Base-by-base conservation (phyloP, 139 green algal species). In the Diplosphaera chodatii region DNA sequence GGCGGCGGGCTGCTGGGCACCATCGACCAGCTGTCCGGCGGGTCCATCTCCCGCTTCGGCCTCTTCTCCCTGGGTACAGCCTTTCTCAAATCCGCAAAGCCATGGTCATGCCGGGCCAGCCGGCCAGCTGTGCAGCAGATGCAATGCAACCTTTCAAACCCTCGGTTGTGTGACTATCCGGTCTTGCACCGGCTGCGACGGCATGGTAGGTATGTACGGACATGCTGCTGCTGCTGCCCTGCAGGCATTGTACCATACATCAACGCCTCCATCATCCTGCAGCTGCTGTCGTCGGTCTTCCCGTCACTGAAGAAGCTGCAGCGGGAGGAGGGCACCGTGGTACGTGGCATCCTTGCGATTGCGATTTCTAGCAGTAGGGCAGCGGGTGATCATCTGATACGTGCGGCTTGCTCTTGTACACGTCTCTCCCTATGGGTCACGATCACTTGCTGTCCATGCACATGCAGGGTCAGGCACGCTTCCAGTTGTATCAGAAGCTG, bases 171-270 rank as follows among this genome's bases (percentile, higher is more conserved):
- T n/a, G n/a, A n/a, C n/a, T n/a, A n/a, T n/a, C n/a, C n/a, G n/a
- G n/a, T n/a, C n/a, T n/a, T n/a, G n/a, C n/a, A n/a, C n/a, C n/a
- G n/a, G n/a, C n/a, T n/a, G n/a, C n/a, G n/a, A n/a, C n/a, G n/a
- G n/a, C n/a, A n/a, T n/a, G n/a, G n/a, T n/a, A n/a, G n/a, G n/a
- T n/a, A n/a, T n/a, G n/a, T n/a, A n/a, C n/a, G n/a, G n/a, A n/a
- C n/a, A n/a, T n/a, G n/a, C n/a, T 48, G 37, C 3, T 15, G 59
- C 21, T 3, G 21, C 59, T 32, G 25, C 18, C 66, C 0, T 78
- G 71, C 78, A 80, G 75, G 95, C 68, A 99, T 99, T 80, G 94
- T 99, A 70, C 95, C 94, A 33, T 98, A 97, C 90, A 99, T 99
- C 90, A 99, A 99, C 78, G 86, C 92, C 22, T 96, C 89, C 75